Evolutionary conservation across 1,284 basidiomycete genomes (phyloP).

Genomic region (Macrocystidia cucumis): DNA sequence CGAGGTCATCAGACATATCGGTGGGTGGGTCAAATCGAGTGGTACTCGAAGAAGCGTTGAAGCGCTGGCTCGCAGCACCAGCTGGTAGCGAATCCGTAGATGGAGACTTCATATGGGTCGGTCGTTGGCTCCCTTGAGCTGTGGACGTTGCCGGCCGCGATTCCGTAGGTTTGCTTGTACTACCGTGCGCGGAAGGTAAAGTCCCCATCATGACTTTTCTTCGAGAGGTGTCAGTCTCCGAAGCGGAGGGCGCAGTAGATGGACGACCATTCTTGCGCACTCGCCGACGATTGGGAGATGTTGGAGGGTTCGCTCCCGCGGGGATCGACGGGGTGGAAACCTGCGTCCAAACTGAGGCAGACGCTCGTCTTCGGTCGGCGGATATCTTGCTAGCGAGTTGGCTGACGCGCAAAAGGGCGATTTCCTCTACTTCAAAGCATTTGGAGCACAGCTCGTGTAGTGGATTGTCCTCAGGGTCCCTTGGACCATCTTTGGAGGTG

Average conservation of each 20-base stretch:
- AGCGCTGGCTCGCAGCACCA: conserved; percentile 9
- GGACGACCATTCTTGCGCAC: conserved; percentile 25
- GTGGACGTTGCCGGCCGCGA: conserved; percentile 10
- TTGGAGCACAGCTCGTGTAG: conserved; percentile 44
- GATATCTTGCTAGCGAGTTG: conserved; percentile 40
- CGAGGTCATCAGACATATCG: conserved; percentile 23
- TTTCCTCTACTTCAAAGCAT: conserved; percentile 70
- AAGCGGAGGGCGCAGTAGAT: conserved; percentile 34
- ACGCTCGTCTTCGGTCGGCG: conserved; percentile 21
- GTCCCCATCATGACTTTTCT: conserved; percentile 11
- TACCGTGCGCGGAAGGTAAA: conserved; percentile 7
- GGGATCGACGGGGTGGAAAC: conserved; percentile 8
- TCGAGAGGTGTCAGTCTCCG: conserved; percentile 17
- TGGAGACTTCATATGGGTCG: conserved; percentile 28
- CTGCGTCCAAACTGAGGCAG: conserved; percentile 10
- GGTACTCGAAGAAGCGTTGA: conserved; percentile 1
- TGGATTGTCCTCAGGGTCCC: conserved; percentile 16
- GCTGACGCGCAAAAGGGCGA: conserved; percentile 53
- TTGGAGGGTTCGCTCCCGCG: conserved; percentile 8
- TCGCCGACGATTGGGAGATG: conserved; percentile 12
- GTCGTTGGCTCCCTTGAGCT: conserved; percentile 5
- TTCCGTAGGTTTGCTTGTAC: conserved; percentile 7
- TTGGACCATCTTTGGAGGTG: conserved; percentile 21
- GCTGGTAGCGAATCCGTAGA: conserved; percentile 39
- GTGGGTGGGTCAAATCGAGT: conserved; percentile 8